Evolutionary conservation across 2,329 filamentous ascomycete genomes (phyloP).

Genomic region (Thelonectria discophora): DNA sequence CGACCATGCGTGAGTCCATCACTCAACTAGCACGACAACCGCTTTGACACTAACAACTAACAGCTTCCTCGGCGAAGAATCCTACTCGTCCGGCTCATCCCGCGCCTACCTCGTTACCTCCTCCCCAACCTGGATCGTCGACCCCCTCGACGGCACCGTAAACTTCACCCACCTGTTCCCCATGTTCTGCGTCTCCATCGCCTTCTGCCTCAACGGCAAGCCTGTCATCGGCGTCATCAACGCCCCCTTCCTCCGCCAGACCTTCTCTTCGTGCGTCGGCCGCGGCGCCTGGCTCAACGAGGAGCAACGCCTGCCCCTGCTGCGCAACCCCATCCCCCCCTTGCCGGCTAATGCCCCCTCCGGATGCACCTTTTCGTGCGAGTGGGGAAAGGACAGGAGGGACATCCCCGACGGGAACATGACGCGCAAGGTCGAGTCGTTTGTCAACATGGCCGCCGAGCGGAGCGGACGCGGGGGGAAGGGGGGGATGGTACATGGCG

Average conservation of each 20-base stretch:
- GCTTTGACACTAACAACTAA: neutral
- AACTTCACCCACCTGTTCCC: constrained; percentile 84
- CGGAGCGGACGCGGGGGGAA: constrained; percentile 68
- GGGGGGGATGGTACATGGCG: constrained; percentile 82
- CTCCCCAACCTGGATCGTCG: constrained; percentile 77
- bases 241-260: constrained; percentile 73
- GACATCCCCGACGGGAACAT: constrained; percentile 74
- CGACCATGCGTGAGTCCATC: constrained; percentile 64
- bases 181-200: constrained; percentile 84
- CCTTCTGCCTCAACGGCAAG: constrained; percentile 66
- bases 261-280: constrained; percentile 73
- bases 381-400: constrained; percentile 81
- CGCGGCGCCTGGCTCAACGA: constrained; percentile 76
- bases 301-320: constrained; percentile 68
- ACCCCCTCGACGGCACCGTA: constrained; percentile 81
- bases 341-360: constrained; percentile 71
- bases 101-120: constrained; percentile 73
- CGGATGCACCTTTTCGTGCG: constrained; percentile 77
- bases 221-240: constrained; percentile 77
- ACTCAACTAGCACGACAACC: neutral
- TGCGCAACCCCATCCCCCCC: constrained; percentile 68
- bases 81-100: constrained; percentile 73
- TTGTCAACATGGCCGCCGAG: constrained; percentile 78
- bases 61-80: constrained; percentile 81
- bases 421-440: constrained; percentile 76